Base-by-base conservation (phyloP, 352 stramenopile species). In the Phytophthora pseudosyringae region DNA sequence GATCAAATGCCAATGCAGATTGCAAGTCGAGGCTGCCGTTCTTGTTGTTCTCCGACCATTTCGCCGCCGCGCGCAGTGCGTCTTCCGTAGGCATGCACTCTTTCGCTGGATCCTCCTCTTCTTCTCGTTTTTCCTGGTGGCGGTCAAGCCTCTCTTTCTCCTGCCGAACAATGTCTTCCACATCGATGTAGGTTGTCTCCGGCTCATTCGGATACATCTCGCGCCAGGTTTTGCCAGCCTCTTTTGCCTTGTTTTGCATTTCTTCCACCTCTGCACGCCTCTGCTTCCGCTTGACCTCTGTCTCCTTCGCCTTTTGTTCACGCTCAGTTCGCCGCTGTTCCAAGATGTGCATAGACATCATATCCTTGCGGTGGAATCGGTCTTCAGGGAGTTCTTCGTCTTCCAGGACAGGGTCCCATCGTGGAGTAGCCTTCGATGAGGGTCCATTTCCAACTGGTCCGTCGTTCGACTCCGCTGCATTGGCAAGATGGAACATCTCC, bases 341-440 rank as follows among this genome's bases (percentile, higher is more conserved):
- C 25, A 94, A 67, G 71, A 90, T 91, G 54, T 91, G 85, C 84
- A 94, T 93, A 11, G 86, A 94, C 77, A 94, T 81, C 82, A 94
- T 91, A 59, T 94, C 83, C 41, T 86, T 85, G 41, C 78, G 79
- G 31, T 94, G 86, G 56, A 91, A 94, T 10, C 72, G 58, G n/a
- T 94, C 83, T 51, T 94, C 82, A 1, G 86, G 84, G 3, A 94
- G 76, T 49, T 93, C 83, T 64, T 90, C 82, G 26, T 93, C 82
- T 40, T 94, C 82, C 31, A 83, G 60, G 29, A 91, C 83, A 28
- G 78, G 81, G n/a, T 90, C 82, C 76, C 71, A 90, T 39, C 46
- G 69, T 26, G 68, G 25, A 50, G 59, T 21, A 59, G 63, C 33
- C n/a, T 58, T 57, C 28, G n/a, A 11, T 41, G 41, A 29, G 36